phyloP scores from a whole-genome alignment of 2,329 filamentous ascomycete species.

The Talaromyces sp. region DNA sequence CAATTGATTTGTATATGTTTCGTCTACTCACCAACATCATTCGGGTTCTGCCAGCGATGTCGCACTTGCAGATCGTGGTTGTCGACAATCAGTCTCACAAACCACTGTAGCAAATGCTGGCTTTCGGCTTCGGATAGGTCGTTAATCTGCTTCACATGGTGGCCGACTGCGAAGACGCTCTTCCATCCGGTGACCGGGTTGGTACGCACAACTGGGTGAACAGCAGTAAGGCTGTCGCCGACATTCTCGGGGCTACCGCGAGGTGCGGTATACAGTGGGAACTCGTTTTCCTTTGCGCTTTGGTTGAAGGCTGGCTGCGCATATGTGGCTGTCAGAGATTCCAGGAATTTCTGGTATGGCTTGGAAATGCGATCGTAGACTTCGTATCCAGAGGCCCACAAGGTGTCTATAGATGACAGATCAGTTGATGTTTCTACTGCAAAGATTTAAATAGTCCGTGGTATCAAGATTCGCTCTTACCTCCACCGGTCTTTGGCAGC shows the following conservation, averaged over 20 bases:
- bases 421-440: neutral
- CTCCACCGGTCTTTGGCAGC: constrained; percentile 38
- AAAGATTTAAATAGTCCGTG: neutral
- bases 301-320: constrained; percentile 25
- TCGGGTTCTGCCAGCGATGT: constrained; percentile 30
- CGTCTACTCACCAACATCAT: constrained; percentile 34
- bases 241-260: constrained; percentile 53
- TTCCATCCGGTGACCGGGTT: constrained; percentile 45
- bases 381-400: constrained; percentile 41
- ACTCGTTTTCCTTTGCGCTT: constrained; percentile 24
- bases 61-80: constrained; percentile 39
- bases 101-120: constrained; percentile 26
- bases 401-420: constrained; percentile 26
- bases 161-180: constrained; percentile 29
- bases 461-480: constrained; percentile 14
- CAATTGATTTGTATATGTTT: too few species aligned
- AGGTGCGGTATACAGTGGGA: constrained; percentile 22
- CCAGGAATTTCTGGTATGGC: constrained; percentile 32
- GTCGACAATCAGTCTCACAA: constrained; percentile 31
- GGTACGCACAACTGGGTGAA: constrained; percentile 44
- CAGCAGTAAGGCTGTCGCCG: constrained; percentile 45
- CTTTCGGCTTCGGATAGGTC: constrained; percentile 27
- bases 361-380: constrained; percentile 36
- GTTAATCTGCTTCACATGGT: constrained; percentile 27
- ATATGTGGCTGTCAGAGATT: constrained; percentile 26